Evolutionary conservation across 768 basidiomycete species (phyloP).

Genomic region (Pleurotus cornucopiae): DNA sequence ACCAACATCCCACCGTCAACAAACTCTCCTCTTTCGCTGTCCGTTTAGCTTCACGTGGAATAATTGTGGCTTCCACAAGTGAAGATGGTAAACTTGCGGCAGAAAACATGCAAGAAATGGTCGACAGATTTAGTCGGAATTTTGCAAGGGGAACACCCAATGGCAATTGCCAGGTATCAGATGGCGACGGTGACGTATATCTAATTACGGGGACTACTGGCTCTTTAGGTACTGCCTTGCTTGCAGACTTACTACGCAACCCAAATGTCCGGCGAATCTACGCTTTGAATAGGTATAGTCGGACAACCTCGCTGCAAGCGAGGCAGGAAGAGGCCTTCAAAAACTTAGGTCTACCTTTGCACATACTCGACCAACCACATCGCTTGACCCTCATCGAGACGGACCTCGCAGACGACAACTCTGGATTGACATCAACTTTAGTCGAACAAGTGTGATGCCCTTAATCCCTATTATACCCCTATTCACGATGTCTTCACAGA

Average conservation of each 20-base stretch:
- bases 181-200: not conserved
- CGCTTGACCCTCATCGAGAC: not conserved
- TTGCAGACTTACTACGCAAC: not conserved
- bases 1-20: not conserved
- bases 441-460: slow-evolving; percentile 13
- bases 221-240: slow-evolving; percentile 6
- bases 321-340: not conserved
- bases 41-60: not conserved
- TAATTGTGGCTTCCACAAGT: not conserved
- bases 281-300: not conserved
- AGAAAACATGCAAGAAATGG: slow-evolving; percentile 16
- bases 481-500: not conserved
- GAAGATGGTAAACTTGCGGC: not conserved
- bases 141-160: not conserved
- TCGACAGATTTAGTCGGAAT: slow-evolving; percentile 5
- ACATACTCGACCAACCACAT: not conserved
- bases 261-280: not conserved
- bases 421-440: slow-evolving; percentile 8
- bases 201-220: slow-evolving; percentile 11
- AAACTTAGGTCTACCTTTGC: not conserved
- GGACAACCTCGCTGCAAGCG: not conserved
- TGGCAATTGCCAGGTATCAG: not conserved
- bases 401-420: slow-evolving; percentile 1
- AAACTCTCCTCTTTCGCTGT: not conserved
- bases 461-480: not conserved